phyloP scores from a whole-genome alignment of 305 asterid species.

The Caryopteris hybrid region DNA sequence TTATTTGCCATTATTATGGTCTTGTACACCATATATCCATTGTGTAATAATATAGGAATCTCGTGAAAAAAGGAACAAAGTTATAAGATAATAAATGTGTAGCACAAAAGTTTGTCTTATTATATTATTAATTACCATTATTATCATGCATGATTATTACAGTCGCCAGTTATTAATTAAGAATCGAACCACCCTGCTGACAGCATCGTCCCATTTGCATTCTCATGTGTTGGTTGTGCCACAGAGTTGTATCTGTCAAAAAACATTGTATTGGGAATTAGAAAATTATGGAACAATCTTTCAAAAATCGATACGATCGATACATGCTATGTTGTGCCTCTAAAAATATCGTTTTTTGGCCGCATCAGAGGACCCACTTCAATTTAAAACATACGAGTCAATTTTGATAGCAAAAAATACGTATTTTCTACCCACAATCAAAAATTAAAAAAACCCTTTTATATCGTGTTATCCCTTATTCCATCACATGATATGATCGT shows the following conservation, averaged over 20 bases:
- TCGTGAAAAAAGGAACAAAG: background rate
- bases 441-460: no score
- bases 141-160: background rate
- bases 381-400: no score
- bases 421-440: background rate
- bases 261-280: background rate
- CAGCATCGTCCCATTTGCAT: constrained; percentile 11
- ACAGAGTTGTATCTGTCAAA: constrained; percentile 13
- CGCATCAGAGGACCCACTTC: no score
- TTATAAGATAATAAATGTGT: background rate
- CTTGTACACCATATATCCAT: no score
- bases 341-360: no score
- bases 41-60: no score
- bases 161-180: background rate
- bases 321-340: no score
- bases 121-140: background rate
- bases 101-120: background rate
- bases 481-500: background rate
- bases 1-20: no score
- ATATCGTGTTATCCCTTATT: no score
- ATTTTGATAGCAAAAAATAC: no score
- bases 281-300: no score
- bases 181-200: constrained; percentile 21
- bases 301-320: no score
- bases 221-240: background rate